Evolutionary conservation across 2,329 filamentous ascomycete species (phyloP).

Genomic region (Exophiala sideris): DNA sequence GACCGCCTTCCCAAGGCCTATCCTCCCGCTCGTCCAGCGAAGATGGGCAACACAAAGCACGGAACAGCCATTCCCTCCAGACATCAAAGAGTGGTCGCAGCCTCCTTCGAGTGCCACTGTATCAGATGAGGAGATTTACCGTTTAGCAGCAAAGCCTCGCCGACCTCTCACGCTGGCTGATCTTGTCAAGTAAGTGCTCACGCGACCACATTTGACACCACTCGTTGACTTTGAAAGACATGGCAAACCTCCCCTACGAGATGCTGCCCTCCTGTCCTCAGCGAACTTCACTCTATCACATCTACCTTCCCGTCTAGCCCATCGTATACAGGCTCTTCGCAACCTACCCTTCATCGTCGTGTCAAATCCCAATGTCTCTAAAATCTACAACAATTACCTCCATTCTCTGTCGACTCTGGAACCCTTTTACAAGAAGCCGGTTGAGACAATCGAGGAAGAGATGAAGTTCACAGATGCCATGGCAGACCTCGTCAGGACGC

Average conservation of each 20-base stretch:
- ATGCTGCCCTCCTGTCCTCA: slow-evolving; percentile 75
- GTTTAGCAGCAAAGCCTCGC: slow-evolving; percentile 71
- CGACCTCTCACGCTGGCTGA: slow-evolving; percentile 82
- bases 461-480: slow-evolving; percentile 88
- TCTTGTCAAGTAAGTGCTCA: slow-evolving; percentile 68
- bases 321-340: slow-evolving; percentile 86
- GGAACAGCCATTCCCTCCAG: slow-evolving; percentile 20
- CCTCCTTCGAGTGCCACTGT: slow-evolving; percentile 50
- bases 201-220: neutral
- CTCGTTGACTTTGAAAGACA: slow-evolving; percentile 41
- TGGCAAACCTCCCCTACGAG: slow-evolving; percentile 80
- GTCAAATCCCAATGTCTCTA: slow-evolving; percentile 90
- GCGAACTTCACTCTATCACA: slow-evolving; percentile 95
- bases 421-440: slow-evolving; percentile 71
- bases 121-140: slow-evolving; percentile 72
- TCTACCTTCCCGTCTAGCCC: slow-evolving; percentile 85
- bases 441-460: slow-evolving; percentile 79
- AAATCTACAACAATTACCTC: slow-evolving; percentile 94
- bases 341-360: slow-evolving; percentile 97
- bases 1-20: slow-evolving; percentile 5
- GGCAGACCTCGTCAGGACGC: slow-evolving; percentile 90
- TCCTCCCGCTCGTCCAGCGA: slow-evolving; percentile 8
- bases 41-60: slow-evolving; percentile 16
- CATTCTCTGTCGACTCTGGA: slow-evolving; percentile 88
- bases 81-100: slow-evolving; percentile 24